Conservation (phyloP, 73 alveolate species). For the Paramecium tetraurelia region DNA sequence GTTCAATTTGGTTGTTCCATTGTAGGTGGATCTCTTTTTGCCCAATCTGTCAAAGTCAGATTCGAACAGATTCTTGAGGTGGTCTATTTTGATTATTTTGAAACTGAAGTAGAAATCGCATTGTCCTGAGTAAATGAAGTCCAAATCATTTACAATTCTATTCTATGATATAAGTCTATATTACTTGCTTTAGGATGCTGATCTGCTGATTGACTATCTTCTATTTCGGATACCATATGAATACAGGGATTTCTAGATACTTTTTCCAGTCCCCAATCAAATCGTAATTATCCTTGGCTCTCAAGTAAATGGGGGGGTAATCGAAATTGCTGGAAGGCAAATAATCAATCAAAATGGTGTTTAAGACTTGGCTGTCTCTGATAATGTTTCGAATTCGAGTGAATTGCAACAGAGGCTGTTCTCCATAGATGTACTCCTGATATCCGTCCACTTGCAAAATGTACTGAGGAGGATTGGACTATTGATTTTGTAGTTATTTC, state of each 20-base stretch:
- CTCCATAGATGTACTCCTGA: constrained; percentile 85
- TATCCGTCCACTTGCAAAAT: constrained; percentile 79
- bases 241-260: neutral
- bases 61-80: constrained; percentile 25
- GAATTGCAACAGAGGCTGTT: constrained; percentile 78
- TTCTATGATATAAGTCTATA: neutral
- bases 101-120: constrained; percentile 66
- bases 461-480: constrained; percentile 44
- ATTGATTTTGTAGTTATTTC: constrained; percentile 56
- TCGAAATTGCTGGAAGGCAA: neutral
- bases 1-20: constrained; percentile 47
- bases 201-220: neutral
- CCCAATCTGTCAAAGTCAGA: constrained; percentile 18
- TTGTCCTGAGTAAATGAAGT: constrained; percentile 60
- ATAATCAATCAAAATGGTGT: constrained; percentile 32
- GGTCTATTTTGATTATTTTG: constrained; percentile 57
- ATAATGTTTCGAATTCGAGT: constrained; percentile 81
- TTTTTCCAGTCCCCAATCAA: constrained; percentile 13
- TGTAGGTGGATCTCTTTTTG: constrained; percentile 57
- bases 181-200: neutral
- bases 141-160: neutral
- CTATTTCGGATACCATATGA: neutral
- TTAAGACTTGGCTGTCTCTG: constrained; percentile 64
- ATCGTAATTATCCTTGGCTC: neutral
- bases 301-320: constrained; percentile 42